Conservation (phyloP, 441 rosid genomes). For the Gossypium armourianum region DNA sequence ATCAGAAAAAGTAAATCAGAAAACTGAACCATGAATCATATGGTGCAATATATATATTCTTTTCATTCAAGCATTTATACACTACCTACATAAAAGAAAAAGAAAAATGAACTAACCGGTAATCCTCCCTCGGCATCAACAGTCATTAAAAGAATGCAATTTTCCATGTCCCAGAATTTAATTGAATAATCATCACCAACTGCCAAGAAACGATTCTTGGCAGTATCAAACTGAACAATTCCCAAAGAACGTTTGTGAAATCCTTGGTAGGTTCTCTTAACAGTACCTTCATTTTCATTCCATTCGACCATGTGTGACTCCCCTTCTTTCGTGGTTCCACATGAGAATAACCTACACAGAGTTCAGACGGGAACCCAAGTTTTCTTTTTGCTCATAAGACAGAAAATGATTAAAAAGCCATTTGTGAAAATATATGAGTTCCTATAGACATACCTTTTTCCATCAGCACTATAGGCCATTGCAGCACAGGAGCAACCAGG, state of each 20-base stretch:
- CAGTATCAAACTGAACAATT: constrained; percentile 60
- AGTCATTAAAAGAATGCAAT: constrained; percentile 29
- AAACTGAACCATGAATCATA: background rate
- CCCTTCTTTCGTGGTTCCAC: constrained; percentile 64
- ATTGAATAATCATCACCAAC: constrained; percentile 53
- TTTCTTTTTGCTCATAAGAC: background rate
- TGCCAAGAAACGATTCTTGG: constrained; percentile 49
- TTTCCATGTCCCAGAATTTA: constrained; percentile 74
- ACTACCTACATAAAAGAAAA: background rate
- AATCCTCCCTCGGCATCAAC: constrained; percentile 52
- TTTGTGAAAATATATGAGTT: background rate
- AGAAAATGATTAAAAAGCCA: background rate
- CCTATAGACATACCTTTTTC: constrained; percentile 28
- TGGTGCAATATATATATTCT: background rate
- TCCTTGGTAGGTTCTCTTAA: constrained; percentile 51
- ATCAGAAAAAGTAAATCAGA: constrained; percentile 10
- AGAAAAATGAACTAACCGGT: constrained; percentile 29
- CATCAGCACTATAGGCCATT: constrained; percentile 48
- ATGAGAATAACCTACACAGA: constrained; percentile 48
- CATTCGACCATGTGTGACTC: constrained; percentile 61
- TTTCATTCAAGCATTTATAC: constrained; percentile 7
- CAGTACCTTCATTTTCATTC: constrained; percentile 61
- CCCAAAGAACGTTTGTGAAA: constrained; percentile 44
- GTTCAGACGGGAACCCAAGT: background rate
- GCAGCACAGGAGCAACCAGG: constrained; percentile 37